Evolutionary conservation across 129 eudicot species (phyloP), one percentile per base, ranked within the genome.

Genomic region (Centaurea solstitialis): DNA sequence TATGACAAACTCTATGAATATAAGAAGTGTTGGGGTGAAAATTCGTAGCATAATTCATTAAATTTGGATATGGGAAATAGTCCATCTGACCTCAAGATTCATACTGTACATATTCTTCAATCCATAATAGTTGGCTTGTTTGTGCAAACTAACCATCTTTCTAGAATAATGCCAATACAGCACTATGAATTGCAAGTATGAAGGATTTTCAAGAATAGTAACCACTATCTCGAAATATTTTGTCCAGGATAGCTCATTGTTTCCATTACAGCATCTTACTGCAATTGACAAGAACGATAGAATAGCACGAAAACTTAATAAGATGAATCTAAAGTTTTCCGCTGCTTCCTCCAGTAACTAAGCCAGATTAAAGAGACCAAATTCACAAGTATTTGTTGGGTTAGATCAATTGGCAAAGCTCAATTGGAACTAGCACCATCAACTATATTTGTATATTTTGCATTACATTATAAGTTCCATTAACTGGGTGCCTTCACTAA

Each of bases 1-100:
- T n/a, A 26, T n/a, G 39, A 20, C 33, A 18, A 3, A 43, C 22
- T 41, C 53, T 20, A 20, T 8, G 67, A 10, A 7, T 39, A 66
- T 30, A 12, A 5, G 17, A 73, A 7, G 38, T 5, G 33, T 72
- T 17, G 61, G 20, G 33, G 67, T 68, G 64, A 80, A 80, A 24
- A 20, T 8, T 26, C 1, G 6, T 18, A 41, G 28, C 7, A 1
- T 12, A 28, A n/a, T 18, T 22, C 15, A 28, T 2, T 22, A 66
- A 33, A 28, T 11, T 0, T 17, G 24, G 11, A 24, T 68, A 18
- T 23, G 17, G 9, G 37, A 13, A 53, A 68, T 13, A 74, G 7
- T 65, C 2, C 20, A n/a, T 70, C 70, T 82, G 77, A 74, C 72
- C 30, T 33, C 11, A 57, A 39, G 57, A 71, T 75, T 68, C 81